Base-by-base conservation (phyloP, 2,329 filamentous ascomycete genomes). In the Hypoxylon sp. region DNA sequence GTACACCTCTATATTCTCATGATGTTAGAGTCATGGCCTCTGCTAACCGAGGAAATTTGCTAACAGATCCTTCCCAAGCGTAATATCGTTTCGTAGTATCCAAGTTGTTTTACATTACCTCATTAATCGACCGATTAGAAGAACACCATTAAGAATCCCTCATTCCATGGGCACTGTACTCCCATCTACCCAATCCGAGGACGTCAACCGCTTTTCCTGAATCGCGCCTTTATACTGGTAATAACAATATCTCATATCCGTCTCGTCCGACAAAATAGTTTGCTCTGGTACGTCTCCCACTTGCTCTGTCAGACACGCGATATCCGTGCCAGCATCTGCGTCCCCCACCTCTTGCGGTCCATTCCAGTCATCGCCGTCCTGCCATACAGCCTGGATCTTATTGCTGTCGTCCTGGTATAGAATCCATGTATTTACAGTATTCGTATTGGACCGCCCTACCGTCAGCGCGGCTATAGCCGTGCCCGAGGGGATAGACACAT, bases 331-430 rank as follows among this genome's bases (percentile, higher is more conserved):
- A 8, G 36, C 30, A 25, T 60, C 57, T 15, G 55, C 57, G 1
- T 55, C 46, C 13, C 55, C 57, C 8, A 60, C 50, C 16, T 50
- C 40, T n/a, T 51, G 45, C 7, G 51, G 49, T 1, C 49, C 54
- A n/a, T 56, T 47, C 60, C 55, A 63, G n/a, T 41, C 42, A 29
- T 40, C 50, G 15, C 25, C 41, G 29, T 55, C 51, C 43, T 60
- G 54, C 25, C 51, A 60, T 6, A 60, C 55, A 7, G 43, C 43
- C 9, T 53, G 56, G 13, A 63, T 55, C 27, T 51, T 50, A 30
- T 54, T 54, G 17, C 21, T 32, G 16, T 35, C 48, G 35, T 65
- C 63, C 36, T 65, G 62, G 11, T 63, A 64, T 7, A 63, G 29
- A 11, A 65, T 45, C 42, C 57, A 62, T 3, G 57, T 63, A 45